phyloP scores from a whole-genome alignment of 2,329 filamentous ascomycete species.

The Microsporum audouinii region DNA sequence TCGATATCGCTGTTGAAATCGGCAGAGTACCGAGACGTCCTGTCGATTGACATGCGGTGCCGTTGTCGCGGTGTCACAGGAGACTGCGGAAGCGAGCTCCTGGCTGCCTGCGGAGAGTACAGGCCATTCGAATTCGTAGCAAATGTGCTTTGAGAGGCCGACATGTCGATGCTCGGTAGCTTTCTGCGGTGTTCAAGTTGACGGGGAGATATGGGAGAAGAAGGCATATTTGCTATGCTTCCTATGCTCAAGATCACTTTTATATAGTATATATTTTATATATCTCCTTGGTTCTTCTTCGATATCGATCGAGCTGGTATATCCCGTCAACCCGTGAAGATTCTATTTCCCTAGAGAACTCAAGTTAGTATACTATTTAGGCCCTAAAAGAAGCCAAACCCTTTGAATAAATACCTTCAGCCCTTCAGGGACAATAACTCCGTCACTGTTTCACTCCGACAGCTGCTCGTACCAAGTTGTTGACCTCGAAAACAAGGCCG shows the following conservation, averaged over 20 bases:
- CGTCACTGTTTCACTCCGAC: not conserved
- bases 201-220: conserved; percentile 22
- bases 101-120: conserved; percentile 25
- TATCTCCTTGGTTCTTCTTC: not conserved
- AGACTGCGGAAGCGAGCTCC: conserved; percentile 29
- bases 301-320: not conserved
- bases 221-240: conserved; percentile 17
- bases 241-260: not conserved
- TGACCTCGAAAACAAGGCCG: not conserved
- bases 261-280: not conserved
- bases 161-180: conserved; percentile 27
- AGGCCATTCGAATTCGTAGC: conserved; percentile 20
- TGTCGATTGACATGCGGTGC: conserved; percentile 27
- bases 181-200: conserved; percentile 23
- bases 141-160: conserved; percentile 25
- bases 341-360: not conserved
- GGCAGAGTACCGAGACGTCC: conserved; percentile 28
- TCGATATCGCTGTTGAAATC: conserved; percentile 24
- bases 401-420: not conserved
- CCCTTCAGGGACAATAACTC: not conserved
- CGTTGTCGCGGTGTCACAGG: conserved; percentile 29
- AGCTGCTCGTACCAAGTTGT: not conserved
- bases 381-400: not conserved
- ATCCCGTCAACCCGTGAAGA: not conserved
- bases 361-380: not conserved